phyloP scores from a whole-genome alignment of 371 early-diverging fungal genomes.

The Furculomyces boomerangus region DNA sequence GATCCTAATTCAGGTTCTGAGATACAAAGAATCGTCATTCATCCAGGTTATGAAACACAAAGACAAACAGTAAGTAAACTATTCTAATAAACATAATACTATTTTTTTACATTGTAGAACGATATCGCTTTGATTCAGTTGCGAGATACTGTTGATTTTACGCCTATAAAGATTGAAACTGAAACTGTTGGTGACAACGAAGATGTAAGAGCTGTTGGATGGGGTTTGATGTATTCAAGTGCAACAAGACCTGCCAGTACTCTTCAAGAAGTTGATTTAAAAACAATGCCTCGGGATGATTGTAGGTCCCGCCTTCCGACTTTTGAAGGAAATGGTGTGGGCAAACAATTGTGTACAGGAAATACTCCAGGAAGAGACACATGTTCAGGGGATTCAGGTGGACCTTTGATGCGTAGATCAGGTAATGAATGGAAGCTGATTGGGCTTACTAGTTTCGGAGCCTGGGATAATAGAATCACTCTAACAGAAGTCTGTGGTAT shows the following conservation, averaged over 20 bases:
- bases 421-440: not conserved
- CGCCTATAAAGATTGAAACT: constrained; percentile 16
- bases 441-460: not conserved
- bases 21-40: constrained; percentile 9
- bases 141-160: constrained; percentile 3
- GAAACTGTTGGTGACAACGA: constrained; percentile 2
- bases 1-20: constrained; percentile 11
- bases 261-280: constrained; percentile 14
- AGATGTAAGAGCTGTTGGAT: constrained; percentile 14
- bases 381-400: constrained; percentile 23
- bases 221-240: constrained; percentile 21
- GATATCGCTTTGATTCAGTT: constrained; percentile 21
- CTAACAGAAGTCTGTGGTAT: not conserved
- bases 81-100: no score
- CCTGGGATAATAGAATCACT: not conserved
- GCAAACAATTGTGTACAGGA: constrained; percentile 15
- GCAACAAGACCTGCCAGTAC: constrained; percentile 2
- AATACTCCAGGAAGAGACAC: constrained; percentile 13
- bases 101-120: constrained; percentile 7
- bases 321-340: constrained; percentile 4
- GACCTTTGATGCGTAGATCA: constrained; percentile 11
- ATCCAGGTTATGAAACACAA: constrained; percentile 13
- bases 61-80: not conserved
- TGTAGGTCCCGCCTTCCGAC: constrained; percentile 5
- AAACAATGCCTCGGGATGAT: constrained; percentile 1